phyloP scores from a whole-genome alignment of 345 rosid species.

The Camelina hispida region DNA sequence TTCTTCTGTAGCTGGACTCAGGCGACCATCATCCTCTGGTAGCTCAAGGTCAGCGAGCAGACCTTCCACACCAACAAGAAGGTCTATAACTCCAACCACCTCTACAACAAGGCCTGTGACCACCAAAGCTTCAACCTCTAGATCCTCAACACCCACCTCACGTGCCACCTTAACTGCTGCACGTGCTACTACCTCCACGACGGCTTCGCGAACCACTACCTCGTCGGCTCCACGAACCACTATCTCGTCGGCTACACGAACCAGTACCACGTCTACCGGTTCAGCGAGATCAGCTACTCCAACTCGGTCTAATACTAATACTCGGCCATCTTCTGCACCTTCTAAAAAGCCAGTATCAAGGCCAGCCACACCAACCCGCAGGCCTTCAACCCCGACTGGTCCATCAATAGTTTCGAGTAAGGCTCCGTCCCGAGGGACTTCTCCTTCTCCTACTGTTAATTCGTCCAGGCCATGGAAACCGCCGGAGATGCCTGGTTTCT shows the following conservation, averaged over 20 bases:
- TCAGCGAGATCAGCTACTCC: slow-evolving; percentile 47
- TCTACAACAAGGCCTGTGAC: slow-evolving; percentile 46
- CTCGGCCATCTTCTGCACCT: slow-evolving; percentile 39
- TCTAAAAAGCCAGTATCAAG: slow-evolving; percentile 40
- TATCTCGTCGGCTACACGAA: slow-evolving; percentile 32
- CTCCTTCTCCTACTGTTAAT: slow-evolving; percentile 54
- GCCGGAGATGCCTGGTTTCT: slow-evolving; percentile 58
- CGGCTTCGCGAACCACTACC: slow-evolving; percentile 35
- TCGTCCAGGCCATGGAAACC: slow-evolving; percentile 60
- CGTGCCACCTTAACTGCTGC: slow-evolving; percentile 56
- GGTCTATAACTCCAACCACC: slow-evolving; percentile 48
- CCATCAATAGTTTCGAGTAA: slow-evolving; percentile 48
- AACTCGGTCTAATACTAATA: slow-evolving; percentile 31
- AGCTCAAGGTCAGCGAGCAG: slow-evolving; percentile 52
- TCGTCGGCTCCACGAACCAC: slow-evolving; percentile 25
- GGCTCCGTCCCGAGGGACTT: slow-evolving; percentile 59
- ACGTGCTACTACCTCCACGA: slow-evolving; percentile 36
- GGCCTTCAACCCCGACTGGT: slow-evolving; percentile 46
- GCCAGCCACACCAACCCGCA: slow-evolving; percentile 42
- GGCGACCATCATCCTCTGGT: slow-evolving; percentile 74
- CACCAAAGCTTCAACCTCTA: slow-evolving; percentile 54
- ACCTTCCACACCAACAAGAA: slow-evolving; percentile 65
- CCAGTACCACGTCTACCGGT: slow-evolving; percentile 24
- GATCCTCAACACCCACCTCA: slow-evolving; percentile 82
- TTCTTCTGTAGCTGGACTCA: slow-evolving; percentile 45